A percentile compares a stretch with the other conserved stretches of the same genome.
phyloP scores from a whole-genome alignment of 2,329 filamentous ascomycete genomes.

The Juglanconis juglandina region DNA sequence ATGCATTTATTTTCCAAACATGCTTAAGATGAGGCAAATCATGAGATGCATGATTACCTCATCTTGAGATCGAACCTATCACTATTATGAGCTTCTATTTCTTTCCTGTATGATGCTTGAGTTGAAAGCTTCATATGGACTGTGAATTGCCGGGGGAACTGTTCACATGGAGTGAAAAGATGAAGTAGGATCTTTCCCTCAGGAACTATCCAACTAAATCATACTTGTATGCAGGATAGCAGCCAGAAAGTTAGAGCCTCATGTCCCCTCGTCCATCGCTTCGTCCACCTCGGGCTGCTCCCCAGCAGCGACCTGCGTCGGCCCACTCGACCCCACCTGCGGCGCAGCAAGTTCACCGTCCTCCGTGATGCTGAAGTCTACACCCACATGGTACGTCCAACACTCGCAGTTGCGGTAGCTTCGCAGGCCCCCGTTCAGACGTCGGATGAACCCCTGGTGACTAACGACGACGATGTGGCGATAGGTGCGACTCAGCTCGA shows the following conservation, averaged over 20 bases:
- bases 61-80: too few relatives aligned
- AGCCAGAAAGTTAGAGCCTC: background rate
- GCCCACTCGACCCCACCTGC: constrained; percentile 3
- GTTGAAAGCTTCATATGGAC: too few relatives aligned
- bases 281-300: constrained; percentile 15
- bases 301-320: constrained; percentile 10
- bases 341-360: constrained; percentile 11
- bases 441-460: constrained; percentile 13
- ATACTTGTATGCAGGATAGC: too few relatives aligned
- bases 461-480: constrained; percentile 15
- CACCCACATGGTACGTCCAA: constrained; percentile 13
- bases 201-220: too few relatives aligned
- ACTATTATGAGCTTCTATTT: too few relatives aligned
- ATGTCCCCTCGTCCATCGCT: background rate
- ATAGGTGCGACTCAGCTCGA: constrained; percentile 9
- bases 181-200: too few relatives aligned
- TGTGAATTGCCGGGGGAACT: too few relatives aligned
- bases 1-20: too few relatives aligned
- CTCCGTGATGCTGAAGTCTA: constrained; percentile 12
- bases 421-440: constrained; percentile 8
- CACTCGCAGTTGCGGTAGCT: constrained; percentile 16
- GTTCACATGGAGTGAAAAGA: too few relatives aligned
- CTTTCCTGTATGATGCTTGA: too few relatives aligned
- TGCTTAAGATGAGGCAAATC: too few relatives aligned
- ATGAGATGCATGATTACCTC: too few relatives aligned